Percentiles rank a stretch among this genome's conserved stretches.
Evolutionary conservation across 805 yeast species (phyloP).

Genomic region (Teunomyces cretensis): DNA sequence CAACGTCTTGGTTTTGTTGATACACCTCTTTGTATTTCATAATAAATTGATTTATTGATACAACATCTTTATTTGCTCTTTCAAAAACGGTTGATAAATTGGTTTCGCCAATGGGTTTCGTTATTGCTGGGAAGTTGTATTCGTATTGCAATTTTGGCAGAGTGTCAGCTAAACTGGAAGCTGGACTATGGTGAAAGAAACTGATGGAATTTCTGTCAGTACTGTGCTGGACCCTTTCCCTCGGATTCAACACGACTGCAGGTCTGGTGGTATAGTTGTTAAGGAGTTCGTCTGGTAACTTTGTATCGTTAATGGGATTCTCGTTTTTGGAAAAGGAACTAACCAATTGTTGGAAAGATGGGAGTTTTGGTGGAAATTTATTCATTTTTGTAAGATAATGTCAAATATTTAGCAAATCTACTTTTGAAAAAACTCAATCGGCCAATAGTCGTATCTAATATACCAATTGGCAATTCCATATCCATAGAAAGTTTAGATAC

Average conservation of each 20-base stretch:
- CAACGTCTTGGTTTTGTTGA: neutral
- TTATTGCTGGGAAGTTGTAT: neutral
- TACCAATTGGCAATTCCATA: neutral
- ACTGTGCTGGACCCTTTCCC: too few species aligned
- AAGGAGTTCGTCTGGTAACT: neutral
- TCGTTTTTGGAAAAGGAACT: neutral
- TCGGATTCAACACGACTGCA: too few species aligned
- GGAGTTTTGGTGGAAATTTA: neutral
- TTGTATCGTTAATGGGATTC: neutral
- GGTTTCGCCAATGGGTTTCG: neutral
- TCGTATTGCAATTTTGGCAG: neutral
- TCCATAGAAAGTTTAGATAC: constrained; percentile 1
- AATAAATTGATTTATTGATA: neutral
- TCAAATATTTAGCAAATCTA: neutral
- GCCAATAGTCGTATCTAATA: neutral
- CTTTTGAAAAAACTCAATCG: neutral
- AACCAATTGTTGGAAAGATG: neutral
- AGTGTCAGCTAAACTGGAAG: too few species aligned
- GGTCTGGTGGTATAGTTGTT: neutral
- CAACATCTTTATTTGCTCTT: neutral
- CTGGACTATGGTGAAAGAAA: too few species aligned
- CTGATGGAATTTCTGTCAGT: too few species aligned
- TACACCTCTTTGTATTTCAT: neutral
- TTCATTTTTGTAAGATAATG: neutral
- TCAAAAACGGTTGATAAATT: neutral